Percentiles rank a stretch among this genome's conserved stretches.
Evolutionary conservation across 2,329 filamentous ascomycete genomes (phyloP).

Genomic region (Chaetomiaceae sp.): DNA sequence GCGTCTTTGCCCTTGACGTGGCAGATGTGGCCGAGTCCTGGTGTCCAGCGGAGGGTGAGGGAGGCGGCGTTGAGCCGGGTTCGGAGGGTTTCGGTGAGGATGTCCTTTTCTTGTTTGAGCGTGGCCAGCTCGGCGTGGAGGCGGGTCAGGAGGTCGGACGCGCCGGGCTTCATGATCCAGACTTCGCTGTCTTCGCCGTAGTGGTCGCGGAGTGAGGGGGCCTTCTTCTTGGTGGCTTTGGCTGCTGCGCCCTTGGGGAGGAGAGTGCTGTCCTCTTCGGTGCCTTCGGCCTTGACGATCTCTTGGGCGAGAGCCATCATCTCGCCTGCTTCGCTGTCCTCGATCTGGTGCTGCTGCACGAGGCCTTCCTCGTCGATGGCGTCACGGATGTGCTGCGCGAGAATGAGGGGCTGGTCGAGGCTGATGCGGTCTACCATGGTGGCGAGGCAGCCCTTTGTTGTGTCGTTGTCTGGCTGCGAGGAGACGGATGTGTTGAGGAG

Average conservation of each 20-base stretch:
- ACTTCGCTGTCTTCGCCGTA: conserved; percentile 57
- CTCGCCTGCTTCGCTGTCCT: conserved; percentile 66
- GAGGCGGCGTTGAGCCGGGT: conserved; percentile 56
- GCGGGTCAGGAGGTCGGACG: conserved; percentile 59
- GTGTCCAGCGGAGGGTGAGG: conserved; percentile 79
- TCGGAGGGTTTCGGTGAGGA: conserved; percentile 59
- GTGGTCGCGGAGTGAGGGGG: conserved; percentile 47
- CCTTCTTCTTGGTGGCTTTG: conserved; percentile 39
- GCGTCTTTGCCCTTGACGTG: conserved; percentile 82
- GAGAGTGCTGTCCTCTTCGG: conserved; percentile 49
- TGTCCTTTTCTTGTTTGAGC: conserved; percentile 56
- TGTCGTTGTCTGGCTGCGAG: conserved; percentile 1
- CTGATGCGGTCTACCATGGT: conserved; percentile 55
- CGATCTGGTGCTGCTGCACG: conserved; percentile 70
- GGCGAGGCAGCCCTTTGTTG: conserved; percentile 35
- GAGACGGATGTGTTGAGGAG: conserved; percentile 35
- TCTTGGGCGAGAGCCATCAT: conserved; percentile 71
- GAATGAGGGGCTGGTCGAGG: conserved; percentile 60
- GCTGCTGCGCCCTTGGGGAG: conserved; percentile 46
- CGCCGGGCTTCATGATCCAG: conserved; percentile 64
- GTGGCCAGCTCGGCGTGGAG: conserved; percentile 65
- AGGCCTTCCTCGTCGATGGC: conserved; percentile 93
- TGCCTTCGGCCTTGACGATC: conserved; percentile 63
- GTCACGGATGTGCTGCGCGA: conserved; percentile 66
- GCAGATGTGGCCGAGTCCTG: conserved; percentile 82